These are phyloP conservation scores for Aegilops tauschii DNA, from an alignment of 176 grass and related monocot species.

Conservation along the genomic window DNA sequence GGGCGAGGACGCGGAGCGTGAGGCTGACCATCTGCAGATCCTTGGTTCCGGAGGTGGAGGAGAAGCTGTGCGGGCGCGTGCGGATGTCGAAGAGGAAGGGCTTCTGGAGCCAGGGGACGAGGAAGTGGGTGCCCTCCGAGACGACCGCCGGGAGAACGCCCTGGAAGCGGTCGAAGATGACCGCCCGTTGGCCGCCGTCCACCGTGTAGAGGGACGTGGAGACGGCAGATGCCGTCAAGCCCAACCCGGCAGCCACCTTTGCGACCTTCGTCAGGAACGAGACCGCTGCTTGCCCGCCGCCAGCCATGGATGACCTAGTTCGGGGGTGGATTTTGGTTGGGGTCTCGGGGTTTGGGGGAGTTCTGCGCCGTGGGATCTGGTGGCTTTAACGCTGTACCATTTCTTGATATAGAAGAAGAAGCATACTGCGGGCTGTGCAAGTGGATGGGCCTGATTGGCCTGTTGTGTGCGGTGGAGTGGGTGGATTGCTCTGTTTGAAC, in stretches of 20 bases:
- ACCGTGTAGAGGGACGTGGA: constrained; percentile 76
- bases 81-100: constrained; percentile 92
- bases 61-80: constrained; percentile 86
- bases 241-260: constrained; percentile 55
- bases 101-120: constrained; percentile 84
- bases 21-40: constrained; percentile 99
- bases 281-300: constrained; percentile 55
- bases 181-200: constrained; percentile 79
- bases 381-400: constrained; percentile 21
- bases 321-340: background rate
- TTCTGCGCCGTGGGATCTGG: background rate
- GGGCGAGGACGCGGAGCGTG: constrained; percentile 81
- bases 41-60: constrained; percentile 91
- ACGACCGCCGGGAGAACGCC: constrained; percentile 60
- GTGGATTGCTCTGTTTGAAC: too few relatives aligned
- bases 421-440: background rate
- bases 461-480: background rate
- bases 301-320: constrained; percentile 26
- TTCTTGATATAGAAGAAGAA: constrained; percentile 29
- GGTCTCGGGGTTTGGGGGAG: background rate
- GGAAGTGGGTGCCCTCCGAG: constrained; percentile 83
- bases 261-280: constrained; percentile 62
- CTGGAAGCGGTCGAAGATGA: constrained; percentile 85
- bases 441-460: background rate
- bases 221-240: constrained; percentile 39